A percentile compares a stretch with the other conserved stretches of the same genome.
These are phyloP conservation scores for Leishmania braziliensis DNA, from an alignment of 208 protist species.

Conservation along the genomic window DNA sequence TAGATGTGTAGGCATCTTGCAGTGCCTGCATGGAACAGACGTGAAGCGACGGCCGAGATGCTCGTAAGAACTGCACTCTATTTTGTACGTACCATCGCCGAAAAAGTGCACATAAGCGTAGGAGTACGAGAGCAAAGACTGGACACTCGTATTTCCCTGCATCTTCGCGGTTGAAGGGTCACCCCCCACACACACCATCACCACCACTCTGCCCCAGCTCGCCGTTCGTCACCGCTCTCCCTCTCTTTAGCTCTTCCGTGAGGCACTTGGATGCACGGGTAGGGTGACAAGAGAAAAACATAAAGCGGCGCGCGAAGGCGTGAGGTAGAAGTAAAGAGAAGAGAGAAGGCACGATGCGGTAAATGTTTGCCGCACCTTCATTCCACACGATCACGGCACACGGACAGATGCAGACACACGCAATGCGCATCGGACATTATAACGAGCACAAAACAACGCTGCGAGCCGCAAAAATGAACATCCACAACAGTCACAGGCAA, in stretches of 20 bases:
- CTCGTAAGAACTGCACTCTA: background rate
- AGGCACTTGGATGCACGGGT: background rate
- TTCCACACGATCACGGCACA: background rate
- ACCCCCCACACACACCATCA: background rate
- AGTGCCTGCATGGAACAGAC: background rate
- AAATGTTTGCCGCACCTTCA: background rate
- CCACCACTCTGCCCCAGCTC: background rate
- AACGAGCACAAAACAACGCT: background rate
- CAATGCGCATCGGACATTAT: background rate
- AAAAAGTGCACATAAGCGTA: background rate
- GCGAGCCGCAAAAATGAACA: background rate
- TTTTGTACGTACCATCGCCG: background rate
- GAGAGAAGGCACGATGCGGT: background rate
- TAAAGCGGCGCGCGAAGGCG: background rate
- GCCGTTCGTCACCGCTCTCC: background rate
- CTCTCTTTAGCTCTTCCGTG: background rate
- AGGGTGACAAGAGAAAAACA: background rate
- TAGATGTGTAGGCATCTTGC: background rate
- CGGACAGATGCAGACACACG: background rate
- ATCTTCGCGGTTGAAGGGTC: background rate
- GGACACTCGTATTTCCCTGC: background rate
- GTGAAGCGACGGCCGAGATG: background rate
- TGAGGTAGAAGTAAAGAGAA: conserved; percentile 5
- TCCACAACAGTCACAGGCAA: background rate
- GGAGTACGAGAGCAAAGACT: background rate